phyloP scores from a whole-genome alignment of 495 filamentous ascomycete species.

The Daldinia loculata region DNA sequence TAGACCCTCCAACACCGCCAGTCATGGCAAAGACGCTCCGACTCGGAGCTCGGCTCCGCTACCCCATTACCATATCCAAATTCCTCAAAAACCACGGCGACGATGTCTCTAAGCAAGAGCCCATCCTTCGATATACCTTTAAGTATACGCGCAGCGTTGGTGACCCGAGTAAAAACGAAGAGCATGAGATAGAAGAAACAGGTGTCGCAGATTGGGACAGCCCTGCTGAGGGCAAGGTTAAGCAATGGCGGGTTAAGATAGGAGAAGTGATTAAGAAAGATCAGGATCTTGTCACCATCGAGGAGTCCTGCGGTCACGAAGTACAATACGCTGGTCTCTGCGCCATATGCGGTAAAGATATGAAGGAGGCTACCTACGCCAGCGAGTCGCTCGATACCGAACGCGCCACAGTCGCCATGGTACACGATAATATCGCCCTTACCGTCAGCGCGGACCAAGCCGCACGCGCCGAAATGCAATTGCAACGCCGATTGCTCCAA shows the following conservation, averaged over 20 bases:
- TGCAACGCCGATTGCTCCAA: slow-evolving; percentile 81
- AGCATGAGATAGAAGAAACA: slow-evolving; percentile 62
- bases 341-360: slow-evolving; percentile 93
- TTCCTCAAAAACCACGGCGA: slow-evolving; percentile 81
- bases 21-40: slow-evolving; percentile 51
- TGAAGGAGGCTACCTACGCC: slow-evolving; percentile 74
- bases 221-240: slow-evolving; percentile 79
- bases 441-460: slow-evolving; percentile 78
- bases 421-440: slow-evolving; percentile 87
- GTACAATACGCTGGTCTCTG: slow-evolving; percentile 92
- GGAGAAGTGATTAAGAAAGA: slow-evolving; percentile 72
- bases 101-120: slow-evolving; percentile 74
- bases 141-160: slow-evolving; percentile 75
- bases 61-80: slow-evolving; percentile 93
- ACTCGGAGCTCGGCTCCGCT: slow-evolving; percentile 74
- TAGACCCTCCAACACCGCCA: slow-evolving; percentile 18
- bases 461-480: slow-evolving; percentile 79
- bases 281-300: slow-evolving; percentile 74
- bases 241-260: slow-evolving; percentile 75
- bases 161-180: slow-evolving; percentile 73
- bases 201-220: slow-evolving; percentile 82
- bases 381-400: slow-evolving; percentile 67
- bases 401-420: slow-evolving; percentile 91
- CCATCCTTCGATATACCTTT: slow-evolving; percentile 86
- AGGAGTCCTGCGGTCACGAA: slow-evolving; percentile 91